These are phyloP conservation scores for Pseudogymnoascus destructans DNA, from an alignment of 2,329 filamentous ascomycete genomes.

Conservation along the genomic window DNA sequence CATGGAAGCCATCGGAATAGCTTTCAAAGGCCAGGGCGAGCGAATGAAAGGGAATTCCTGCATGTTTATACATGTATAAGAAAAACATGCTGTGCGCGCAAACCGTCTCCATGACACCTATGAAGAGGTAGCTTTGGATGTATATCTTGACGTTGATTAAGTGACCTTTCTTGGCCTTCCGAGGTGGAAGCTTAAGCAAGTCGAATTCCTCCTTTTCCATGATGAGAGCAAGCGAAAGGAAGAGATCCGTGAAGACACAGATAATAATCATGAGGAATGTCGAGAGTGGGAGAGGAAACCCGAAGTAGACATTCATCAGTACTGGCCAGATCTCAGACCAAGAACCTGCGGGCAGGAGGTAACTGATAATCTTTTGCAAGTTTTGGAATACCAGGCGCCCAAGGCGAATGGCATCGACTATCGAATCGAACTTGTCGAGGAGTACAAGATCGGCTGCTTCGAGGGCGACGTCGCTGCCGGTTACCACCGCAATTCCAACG, in stretches of 20 bases:
- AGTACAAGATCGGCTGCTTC: conserved; percentile 50
- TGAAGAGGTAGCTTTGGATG: conserved; percentile 38
- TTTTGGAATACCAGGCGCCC: conserved; percentile 71
- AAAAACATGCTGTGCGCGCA: conserved; percentile 41
- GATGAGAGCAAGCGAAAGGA: conserved; percentile 37
- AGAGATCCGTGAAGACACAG: conserved; percentile 42
- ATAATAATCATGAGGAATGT: conserved; percentile 47
- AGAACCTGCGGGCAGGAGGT: conserved; percentile 39
- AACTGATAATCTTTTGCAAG: conserved; percentile 54
- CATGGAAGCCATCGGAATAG: conserved; percentile 36
- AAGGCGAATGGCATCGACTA: conserved; percentile 60
- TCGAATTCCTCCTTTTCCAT: conserved; percentile 44
- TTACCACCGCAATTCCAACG: conserved; percentile 45
- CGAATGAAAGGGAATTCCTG: conserved; percentile 34
- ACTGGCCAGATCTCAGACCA: conserved; percentile 47
- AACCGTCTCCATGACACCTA: conserved; percentile 38
- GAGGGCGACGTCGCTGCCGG: conserved; percentile 46
- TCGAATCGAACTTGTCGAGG: conserved; percentile 55
- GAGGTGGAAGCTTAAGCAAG: conserved; percentile 36
- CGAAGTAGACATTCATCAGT: conserved; percentile 41
- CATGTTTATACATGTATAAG: conserved; percentile 36
- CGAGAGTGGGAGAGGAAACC: conserved; percentile 37
- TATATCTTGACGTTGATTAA: conserved; percentile 40
- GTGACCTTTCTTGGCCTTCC: conserved; percentile 35
- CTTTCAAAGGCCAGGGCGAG: conserved; percentile 39